Percentiles rank a stretch among this genome's conserved stretches.
Evolutionary conservation across 2,329 filamentous ascomycete genomes (phyloP).

Genomic region (Parascedosporium putredinis): DNA sequence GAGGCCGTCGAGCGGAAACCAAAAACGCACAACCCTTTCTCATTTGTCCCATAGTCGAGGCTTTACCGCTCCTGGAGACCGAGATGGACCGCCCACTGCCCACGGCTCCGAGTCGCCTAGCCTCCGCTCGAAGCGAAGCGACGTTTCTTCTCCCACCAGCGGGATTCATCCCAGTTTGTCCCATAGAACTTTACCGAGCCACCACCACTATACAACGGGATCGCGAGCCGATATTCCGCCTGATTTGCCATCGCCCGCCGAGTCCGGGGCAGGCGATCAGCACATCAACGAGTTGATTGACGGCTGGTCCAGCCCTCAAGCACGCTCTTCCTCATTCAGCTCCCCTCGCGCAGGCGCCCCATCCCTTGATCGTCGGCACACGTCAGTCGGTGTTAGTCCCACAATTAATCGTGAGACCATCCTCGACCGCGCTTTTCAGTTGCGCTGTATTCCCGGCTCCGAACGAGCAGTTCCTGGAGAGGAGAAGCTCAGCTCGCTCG

Average conservation of each 20-base stretch:
- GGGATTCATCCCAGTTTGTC: constrained; percentile 31
- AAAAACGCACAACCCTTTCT: constrained; percentile 34
- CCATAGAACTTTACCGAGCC: constrained; percentile 22
- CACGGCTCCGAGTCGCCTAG: constrained; percentile 50
- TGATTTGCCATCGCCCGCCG: constrained; percentile 45
- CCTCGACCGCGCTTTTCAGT: constrained; percentile 54
- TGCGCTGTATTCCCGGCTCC: constrained; percentile 52
- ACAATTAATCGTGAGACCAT: constrained; percentile 52
- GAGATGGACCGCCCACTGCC: constrained; percentile 37
- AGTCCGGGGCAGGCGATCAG: constrained; percentile 37
- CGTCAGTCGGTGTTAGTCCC: constrained; percentile 33
- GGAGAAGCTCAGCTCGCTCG: constrained; percentile 54
- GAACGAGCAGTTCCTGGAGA: constrained; percentile 44
- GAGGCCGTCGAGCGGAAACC: constrained; percentile 34
- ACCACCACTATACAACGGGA: constrained; percentile 41
- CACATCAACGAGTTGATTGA: constrained; percentile 47
- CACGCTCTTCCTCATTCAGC: constrained; percentile 43
- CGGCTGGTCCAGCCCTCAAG: constrained; percentile 48
- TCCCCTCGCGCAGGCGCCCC: constrained; percentile 45
- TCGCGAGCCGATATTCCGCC: constrained; percentile 43
- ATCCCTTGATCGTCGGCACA: constrained; percentile 33
- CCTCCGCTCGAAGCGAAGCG: constrained; percentile 50
- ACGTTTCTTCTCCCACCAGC: constrained; percentile 48
- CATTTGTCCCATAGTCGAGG: constrained; percentile 20
- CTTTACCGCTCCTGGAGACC: constrained; percentile 31